phyloP scores from a whole-genome alignment of 73 alveolate genomes.

The Uronychia binucleata region DNA sequence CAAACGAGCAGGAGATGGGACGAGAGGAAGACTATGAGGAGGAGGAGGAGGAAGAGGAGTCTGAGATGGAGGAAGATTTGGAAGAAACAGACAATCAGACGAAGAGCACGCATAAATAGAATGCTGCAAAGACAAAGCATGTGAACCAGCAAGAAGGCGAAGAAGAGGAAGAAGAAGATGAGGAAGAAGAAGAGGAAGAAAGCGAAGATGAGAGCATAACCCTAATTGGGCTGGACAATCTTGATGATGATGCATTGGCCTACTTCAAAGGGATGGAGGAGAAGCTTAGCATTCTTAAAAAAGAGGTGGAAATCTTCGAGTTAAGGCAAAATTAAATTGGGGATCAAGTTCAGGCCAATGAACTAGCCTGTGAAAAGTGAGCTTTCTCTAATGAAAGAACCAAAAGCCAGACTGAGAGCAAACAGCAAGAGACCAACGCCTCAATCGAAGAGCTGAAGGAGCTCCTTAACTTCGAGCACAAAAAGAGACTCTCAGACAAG shows the following conservation, averaged over 20 bases:
- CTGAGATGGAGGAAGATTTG: no score
- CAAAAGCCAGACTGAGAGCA: neutral
- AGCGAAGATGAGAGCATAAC: neutral
- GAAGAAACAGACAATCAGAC: no score
- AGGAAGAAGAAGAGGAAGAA: neutral
- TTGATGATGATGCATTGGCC: neutral
- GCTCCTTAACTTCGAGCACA: neutral
- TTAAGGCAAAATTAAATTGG: neutral
- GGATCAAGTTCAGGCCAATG: neutral
- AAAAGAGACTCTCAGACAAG: neutral
- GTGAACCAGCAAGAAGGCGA: neutral
- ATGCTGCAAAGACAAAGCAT: no score
- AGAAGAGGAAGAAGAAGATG: neutral
- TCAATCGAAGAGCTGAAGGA: neutral
- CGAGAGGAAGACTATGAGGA: no score
- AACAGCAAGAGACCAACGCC: neutral
- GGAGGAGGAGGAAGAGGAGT: no score
- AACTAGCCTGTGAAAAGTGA: neutral
- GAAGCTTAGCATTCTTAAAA: neutral
- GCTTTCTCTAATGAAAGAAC: neutral
- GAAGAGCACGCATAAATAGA: no score
- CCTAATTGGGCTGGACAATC: neutral
- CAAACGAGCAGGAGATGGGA: no score
- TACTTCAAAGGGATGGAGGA: neutral
- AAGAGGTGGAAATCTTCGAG: neutral